Conservation (phyloP, 2,329 filamentous ascomycete genomes). For the Colletotrichum falcatum region DNA sequence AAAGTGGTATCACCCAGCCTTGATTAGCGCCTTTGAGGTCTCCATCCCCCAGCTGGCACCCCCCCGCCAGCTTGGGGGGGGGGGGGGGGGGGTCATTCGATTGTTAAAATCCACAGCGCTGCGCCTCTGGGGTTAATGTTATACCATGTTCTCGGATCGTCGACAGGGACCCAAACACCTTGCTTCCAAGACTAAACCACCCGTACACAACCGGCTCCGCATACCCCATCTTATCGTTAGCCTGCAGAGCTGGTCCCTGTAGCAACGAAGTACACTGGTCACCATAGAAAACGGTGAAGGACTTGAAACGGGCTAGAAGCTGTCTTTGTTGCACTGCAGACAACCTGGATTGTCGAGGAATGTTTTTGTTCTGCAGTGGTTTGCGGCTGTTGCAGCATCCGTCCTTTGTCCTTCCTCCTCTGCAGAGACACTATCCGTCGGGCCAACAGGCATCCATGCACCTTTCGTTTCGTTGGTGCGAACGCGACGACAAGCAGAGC, state of each 20-base stretch:
- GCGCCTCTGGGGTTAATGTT: constrained; percentile 1
- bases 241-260: constrained; percentile 9
- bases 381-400: constrained; percentile 7
- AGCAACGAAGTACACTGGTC: constrained; percentile 6
- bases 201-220: not conserved
- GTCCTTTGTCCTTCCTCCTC: constrained; percentile 18
- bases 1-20: not conserved
- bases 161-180: constrained; percentile 1
- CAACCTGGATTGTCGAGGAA: constrained; percentile 10
- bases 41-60: constrained; percentile 1
- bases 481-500: not conserved
- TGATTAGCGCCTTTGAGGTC: constrained; percentile 6
- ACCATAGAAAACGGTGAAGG: constrained; percentile 23
- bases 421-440: constrained; percentile 1
- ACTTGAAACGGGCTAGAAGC: constrained; percentile 32
- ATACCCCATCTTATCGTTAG: not conserved
- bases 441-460: not conserved
- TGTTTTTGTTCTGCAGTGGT: not conserved
- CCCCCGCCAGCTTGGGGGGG: no score
- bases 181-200: not conserved
- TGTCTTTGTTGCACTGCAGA: constrained; percentile 28
- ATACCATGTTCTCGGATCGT: constrained; percentile 14
- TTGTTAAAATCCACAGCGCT: not conserved
- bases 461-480: not conserved
- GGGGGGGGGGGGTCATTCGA: constrained; percentile 2